Evolutionary conservation across 1,139 yeast species (phyloP).

Genomic region (Candida neerlandica): DNA sequence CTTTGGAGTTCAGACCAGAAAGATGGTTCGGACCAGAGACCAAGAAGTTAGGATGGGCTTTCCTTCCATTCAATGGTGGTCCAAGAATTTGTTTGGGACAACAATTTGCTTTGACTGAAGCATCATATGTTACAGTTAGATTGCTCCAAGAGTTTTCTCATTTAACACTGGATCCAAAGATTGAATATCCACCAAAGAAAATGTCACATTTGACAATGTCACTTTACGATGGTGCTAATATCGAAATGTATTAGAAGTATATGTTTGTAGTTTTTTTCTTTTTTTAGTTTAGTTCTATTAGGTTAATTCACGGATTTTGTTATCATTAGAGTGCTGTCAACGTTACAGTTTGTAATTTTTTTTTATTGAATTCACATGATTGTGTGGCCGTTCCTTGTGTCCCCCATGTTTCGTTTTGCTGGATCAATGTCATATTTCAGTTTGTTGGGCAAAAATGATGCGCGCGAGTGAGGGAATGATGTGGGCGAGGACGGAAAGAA

Average conservation of each 20-base stretch:
- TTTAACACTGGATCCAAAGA: slow-evolving; percentile 16
- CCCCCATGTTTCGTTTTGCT: background rate
- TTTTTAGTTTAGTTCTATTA: background rate
- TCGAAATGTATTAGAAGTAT: slow-evolving; percentile 15
- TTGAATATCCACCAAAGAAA: slow-evolving; percentile 38
- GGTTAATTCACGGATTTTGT: background rate
- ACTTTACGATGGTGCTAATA: slow-evolving; percentile 26
- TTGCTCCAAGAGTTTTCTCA: slow-evolving; percentile 35
- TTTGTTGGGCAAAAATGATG: too few species aligned
- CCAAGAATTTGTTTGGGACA: slow-evolving; percentile 64
- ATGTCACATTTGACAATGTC: slow-evolving; percentile 38
- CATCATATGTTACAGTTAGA: slow-evolving; percentile 48
- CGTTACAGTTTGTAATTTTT: too few species aligned
- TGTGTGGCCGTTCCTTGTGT: background rate
- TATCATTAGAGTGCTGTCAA: too few species aligned
- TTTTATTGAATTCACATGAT: too few species aligned
- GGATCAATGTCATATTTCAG: background rate
- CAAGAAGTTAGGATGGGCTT: slow-evolving; percentile 51
- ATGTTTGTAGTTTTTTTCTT: background rate
- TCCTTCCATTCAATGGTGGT: slow-evolving; percentile 60
- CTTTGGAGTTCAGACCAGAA: slow-evolving; percentile 47
- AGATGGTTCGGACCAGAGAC: slow-evolving; percentile 47
- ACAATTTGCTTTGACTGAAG: slow-evolving; percentile 61
- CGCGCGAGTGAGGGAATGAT: too few species aligned
- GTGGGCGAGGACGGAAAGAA: too few species aligned